These are phyloP conservation scores for Nemania sp. DNA, from an alignment of 2,329 filamentous ascomycete species.

Conservation along the genomic window DNA sequence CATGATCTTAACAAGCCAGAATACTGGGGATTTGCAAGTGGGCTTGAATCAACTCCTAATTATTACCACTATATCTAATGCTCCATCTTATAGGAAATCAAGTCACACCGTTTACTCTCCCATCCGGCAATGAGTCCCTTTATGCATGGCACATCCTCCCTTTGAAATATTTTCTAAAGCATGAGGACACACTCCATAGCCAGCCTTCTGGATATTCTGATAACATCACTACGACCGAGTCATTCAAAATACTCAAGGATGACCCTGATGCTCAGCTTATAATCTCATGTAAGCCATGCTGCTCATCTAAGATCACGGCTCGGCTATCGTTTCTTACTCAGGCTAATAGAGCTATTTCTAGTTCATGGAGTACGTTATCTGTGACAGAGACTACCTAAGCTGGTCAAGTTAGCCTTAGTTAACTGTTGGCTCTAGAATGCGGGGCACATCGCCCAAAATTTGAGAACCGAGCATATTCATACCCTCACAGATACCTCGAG, in stretches of 20 bases:
- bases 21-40: constrained; percentile 87
- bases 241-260: constrained; percentile 71
- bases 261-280: constrained; percentile 74
- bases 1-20: constrained; percentile 81
- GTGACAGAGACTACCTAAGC: not conserved
- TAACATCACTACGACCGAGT: constrained; percentile 67
- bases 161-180: constrained; percentile 77
- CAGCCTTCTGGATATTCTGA: constrained; percentile 62
- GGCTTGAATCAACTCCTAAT: constrained; percentile 45
- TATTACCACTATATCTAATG: constrained; percentile 34
- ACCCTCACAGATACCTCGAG: constrained; percentile 77
- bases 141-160: constrained; percentile 95
- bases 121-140: constrained; percentile 80
- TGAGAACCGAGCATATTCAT: constrained; percentile 82
- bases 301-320: not conserved
- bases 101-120: constrained; percentile 84
- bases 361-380: constrained; percentile 71
- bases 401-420: constrained; percentile 45
- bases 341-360: constrained; percentile 49
- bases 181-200: constrained; percentile 72
- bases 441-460: constrained; percentile 83
- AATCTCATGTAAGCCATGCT: constrained; percentile 66
- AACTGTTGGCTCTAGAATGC: constrained; percentile 74
- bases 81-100: constrained; percentile 73
- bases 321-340: not conserved